These are phyloP conservation scores for Paecilomyces dactylethromorphus DNA, from an alignment of 2,329 filamentous ascomycete genomes.

Conservation along the genomic window DNA sequence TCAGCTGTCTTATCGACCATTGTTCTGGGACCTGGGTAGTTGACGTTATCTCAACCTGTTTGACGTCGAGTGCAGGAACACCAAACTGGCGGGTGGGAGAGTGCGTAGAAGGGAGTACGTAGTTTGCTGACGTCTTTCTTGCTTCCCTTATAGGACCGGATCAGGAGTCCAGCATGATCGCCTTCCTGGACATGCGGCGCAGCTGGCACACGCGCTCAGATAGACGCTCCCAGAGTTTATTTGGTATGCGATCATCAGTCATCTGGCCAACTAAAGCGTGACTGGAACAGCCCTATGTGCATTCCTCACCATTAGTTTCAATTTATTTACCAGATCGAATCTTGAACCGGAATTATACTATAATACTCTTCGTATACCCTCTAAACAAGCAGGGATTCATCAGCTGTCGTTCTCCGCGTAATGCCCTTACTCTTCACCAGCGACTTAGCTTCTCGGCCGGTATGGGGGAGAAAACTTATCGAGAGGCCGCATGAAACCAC, in stretches of 20 bases:
- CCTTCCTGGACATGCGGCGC: neutral
- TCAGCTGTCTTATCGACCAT: neutral
- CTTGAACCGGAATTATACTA: too few relatives aligned
- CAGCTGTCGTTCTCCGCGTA: neutral
- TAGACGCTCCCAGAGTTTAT: neutral
- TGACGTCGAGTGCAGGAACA: neutral
- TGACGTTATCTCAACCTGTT: neutral
- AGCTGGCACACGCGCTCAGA: neutral
- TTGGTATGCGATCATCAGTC: neutral
- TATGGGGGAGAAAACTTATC: neutral
- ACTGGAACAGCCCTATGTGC: neutral
- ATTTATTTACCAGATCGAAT: too few relatives aligned
- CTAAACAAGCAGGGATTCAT: neutral
- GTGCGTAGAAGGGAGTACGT: too few relatives aligned
- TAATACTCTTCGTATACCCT: too few relatives aligned
- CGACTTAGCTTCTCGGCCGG: neutral
- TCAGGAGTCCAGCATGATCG: neutral
- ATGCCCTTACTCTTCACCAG: neutral
- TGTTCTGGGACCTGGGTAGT: neutral
- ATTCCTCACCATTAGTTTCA: neutral
- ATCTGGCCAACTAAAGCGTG: neutral
- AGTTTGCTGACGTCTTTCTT: neutral
- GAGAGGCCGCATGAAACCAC: neutral
- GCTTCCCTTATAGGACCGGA: neutral
- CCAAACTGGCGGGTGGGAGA: neutral